phyloP scores from a whole-genome alignment of 352 stramenopile genomes.

The Globisporangium heterothallicum region DNA sequence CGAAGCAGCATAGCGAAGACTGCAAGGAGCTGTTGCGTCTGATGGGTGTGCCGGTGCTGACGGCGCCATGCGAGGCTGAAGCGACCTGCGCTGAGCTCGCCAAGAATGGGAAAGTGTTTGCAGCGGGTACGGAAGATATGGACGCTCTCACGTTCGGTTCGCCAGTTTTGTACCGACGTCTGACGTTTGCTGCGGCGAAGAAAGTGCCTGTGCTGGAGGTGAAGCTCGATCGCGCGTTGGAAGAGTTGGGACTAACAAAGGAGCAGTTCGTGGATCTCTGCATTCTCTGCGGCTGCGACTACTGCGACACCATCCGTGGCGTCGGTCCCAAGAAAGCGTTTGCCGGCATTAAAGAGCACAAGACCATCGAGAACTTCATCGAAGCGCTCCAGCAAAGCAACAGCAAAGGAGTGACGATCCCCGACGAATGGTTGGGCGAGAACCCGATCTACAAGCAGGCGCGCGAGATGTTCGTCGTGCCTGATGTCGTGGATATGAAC shows the following conservation, averaged over 20 bases:
- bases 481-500: constrained; percentile 60
- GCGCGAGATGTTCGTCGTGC: constrained; percentile 89
- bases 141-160: constrained; percentile 97
- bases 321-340: constrained; percentile 98
- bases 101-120: constrained; percentile 92
- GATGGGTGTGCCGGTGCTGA: constrained; percentile 96
- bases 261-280: constrained; percentile 98
- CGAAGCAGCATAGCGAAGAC: constrained; percentile 90
- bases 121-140: constrained; percentile 98
- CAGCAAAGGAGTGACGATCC: constrained; percentile 77
- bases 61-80: constrained; percentile 97
- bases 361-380: constrained; percentile 94
- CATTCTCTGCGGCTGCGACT: constrained; percentile 98
- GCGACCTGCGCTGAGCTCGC: constrained; percentile 95
- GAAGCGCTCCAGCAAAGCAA: constrained; percentile 85
- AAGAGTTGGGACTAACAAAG: constrained; percentile 91
- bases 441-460: constrained; percentile 91
- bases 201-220: constrained; percentile 91
- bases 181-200: constrained; percentile 86
- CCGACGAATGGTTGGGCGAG: constrained; percentile 81
- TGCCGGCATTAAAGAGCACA: constrained; percentile 95
- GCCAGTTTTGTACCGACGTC: constrained; percentile 91
- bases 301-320: constrained; percentile 96
- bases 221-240: constrained; percentile 86
- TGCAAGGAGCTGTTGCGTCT: constrained; percentile 90